These are phyloP conservation scores for Chimonanthus praecox DNA, from an alignment of 164 flowering plant genomes.

Conservation along the genomic window DNA sequence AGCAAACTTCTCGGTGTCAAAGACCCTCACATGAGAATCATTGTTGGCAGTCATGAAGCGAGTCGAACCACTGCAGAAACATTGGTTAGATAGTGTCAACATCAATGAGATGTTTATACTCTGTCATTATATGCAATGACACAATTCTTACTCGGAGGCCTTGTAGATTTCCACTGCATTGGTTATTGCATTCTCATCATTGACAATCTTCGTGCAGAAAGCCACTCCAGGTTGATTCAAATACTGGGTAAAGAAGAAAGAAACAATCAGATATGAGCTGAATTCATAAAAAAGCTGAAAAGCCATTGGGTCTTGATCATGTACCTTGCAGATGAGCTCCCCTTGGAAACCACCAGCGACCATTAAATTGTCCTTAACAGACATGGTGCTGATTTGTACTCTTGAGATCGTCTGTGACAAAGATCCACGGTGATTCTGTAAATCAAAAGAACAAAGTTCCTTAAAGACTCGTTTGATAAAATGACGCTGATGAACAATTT, in stretches of 20 bases:
- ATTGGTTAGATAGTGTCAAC: slow-evolving; percentile 1
- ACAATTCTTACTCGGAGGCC: slow-evolving; percentile 36
- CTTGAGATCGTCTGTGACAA: slow-evolving; percentile 56
- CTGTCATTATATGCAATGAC: neutral
- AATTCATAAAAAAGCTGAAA: neutral
- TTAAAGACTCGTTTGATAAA: neutral
- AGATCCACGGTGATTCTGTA: slow-evolving; percentile 49
- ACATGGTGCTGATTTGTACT: slow-evolving; percentile 87
- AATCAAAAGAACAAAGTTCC: neutral
- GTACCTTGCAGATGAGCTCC: slow-evolving; percentile 94
- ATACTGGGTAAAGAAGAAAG: slow-evolving; percentile 29
- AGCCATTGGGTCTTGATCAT: neutral
- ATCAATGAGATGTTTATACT: neutral
- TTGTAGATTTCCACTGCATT: slow-evolving; percentile 67
- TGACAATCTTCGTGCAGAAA: slow-evolving; percentile 60
- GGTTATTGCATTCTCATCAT: slow-evolving; percentile 83
- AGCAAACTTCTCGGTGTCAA: slow-evolving; percentile 54
- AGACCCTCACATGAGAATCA: slow-evolving; percentile 65
- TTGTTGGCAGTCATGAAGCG: slow-evolving; percentile 76
- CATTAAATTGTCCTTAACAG: slow-evolving; percentile 65
- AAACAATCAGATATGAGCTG: neutral
- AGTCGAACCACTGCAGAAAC: slow-evolving; percentile 50
- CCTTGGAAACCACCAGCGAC: slow-evolving; percentile 97
- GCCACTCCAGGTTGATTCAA: slow-evolving; percentile 63
- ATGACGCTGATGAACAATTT: neutral